phyloP scores from a whole-genome alignment of 441 rosid genomes.

The Erysimum cheiri region DNA sequence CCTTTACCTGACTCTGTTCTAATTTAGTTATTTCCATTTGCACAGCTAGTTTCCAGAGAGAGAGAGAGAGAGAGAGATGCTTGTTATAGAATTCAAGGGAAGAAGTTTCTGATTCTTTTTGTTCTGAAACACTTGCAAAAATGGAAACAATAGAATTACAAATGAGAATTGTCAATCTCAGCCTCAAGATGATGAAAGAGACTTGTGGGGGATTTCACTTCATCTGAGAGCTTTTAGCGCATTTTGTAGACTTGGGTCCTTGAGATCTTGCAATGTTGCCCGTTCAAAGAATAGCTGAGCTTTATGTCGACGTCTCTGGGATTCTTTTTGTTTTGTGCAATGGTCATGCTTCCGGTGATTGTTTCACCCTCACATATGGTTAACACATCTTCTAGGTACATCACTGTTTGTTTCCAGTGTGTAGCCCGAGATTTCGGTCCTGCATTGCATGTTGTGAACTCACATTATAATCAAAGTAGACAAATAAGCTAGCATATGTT shows the following conservation, averaged over 20 bases:
- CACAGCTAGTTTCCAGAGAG: neutral
- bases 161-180: constrained; percentile 1
- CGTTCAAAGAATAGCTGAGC: constrained; percentile 71
- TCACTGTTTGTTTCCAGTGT: constrained; percentile 93
- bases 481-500: constrained; percentile 2
- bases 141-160: constrained; percentile 9
- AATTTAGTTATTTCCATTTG: neutral
- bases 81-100: neutral
- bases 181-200: constrained; percentile 14
- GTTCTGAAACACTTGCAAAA: constrained; percentile 13
- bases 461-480: no score
- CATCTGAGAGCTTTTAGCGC: constrained; percentile 50
- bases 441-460: constrained; percentile 7
- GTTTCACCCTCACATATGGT: constrained; percentile 86
- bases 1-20: no score
- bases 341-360: constrained; percentile 80
- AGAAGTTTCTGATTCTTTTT: neutral
- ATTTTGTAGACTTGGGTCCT: constrained; percentile 74
- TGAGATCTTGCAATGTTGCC: constrained; percentile 65
- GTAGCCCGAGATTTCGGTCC: constrained; percentile 61
- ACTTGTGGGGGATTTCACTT: constrained; percentile 1
- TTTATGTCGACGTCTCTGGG: constrained; percentile 88
- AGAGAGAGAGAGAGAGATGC: neutral
- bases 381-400: constrained; percentile 85
- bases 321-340: constrained; percentile 85